Evolutionary conservation across 441 rosid species (phyloP).

Genomic region (Erodium moschatum): DNA sequence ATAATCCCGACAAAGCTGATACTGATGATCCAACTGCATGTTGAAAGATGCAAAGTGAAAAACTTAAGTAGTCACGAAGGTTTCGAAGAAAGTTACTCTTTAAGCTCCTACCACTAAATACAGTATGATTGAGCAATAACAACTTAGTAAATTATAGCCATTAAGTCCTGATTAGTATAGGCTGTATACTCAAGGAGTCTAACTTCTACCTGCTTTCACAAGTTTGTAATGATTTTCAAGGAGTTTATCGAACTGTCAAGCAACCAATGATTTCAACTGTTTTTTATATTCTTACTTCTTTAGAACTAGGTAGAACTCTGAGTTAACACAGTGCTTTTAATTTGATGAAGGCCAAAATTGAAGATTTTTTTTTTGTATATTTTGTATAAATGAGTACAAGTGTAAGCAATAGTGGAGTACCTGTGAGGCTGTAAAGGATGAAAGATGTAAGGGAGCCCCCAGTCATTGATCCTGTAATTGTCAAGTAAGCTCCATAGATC

Average conservation of each 20-base stretch:
- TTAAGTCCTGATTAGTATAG: background rate
- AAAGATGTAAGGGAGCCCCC: conserved; percentile 87
- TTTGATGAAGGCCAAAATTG: background rate
- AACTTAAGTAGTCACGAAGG: background rate
- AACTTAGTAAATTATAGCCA: background rate
- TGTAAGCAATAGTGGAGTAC: conserved; percentile 26
- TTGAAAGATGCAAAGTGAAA: background rate
- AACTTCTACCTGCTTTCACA: background rate
- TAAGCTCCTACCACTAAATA: no score
- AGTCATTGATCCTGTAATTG: conserved; percentile 73
- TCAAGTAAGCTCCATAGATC: conserved; percentile 79
- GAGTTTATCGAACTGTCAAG: background rate
- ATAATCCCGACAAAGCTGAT: conserved; percentile 68
- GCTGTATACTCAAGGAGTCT: background rate
- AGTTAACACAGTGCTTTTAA: background rate
- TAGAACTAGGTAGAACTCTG: background rate
- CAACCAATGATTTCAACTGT: background rate
- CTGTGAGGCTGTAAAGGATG: conserved; percentile 91
- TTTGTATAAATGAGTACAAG: background rate
- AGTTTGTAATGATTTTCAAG: background rate
- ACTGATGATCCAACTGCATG: conserved; percentile 77
- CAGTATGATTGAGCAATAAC: background rate
- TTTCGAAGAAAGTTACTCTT: background rate
- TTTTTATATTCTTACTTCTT: background rate
- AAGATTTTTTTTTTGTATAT: background rate